These are phyloP conservation scores for Zasmidium angulare DNA, from an alignment of 2,329 filamentous ascomycete genomes.

Conservation along the genomic window DNA sequence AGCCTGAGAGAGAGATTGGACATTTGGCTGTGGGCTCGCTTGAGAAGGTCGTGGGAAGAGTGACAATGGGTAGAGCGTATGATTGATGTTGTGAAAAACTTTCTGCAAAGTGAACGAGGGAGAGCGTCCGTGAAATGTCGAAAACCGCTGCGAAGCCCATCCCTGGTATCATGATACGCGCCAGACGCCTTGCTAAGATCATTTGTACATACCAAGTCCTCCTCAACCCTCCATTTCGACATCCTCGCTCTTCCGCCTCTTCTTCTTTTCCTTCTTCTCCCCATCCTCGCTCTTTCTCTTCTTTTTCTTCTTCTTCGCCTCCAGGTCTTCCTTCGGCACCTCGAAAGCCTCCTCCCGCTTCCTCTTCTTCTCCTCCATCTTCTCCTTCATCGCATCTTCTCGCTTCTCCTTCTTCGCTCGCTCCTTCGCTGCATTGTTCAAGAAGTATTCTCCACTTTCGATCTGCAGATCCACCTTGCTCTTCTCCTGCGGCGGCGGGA, in stretches of 20 bases:
- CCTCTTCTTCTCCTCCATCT: slow-evolving; percentile 84
- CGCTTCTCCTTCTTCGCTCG: slow-evolving; percentile 75
- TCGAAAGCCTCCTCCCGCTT: slow-evolving; percentile 84
- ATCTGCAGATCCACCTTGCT: slow-evolving; percentile 98
- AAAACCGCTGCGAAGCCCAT: neutral
- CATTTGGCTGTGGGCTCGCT: neutral
- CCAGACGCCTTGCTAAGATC: slow-evolving; percentile 13
- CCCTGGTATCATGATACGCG: neutral
- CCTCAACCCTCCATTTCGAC: slow-evolving; percentile 30
- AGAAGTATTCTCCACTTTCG: slow-evolving; percentile 95
- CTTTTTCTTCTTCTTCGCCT: slow-evolving; percentile 48
- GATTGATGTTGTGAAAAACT: no score
- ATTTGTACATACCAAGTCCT: neutral
- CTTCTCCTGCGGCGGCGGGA: slow-evolving; percentile 95
- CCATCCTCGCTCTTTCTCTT: slow-evolving; percentile 52
- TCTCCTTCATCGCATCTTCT: slow-evolving; percentile 79
- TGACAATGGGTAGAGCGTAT: no score
- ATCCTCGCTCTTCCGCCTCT: slow-evolving; percentile 35
- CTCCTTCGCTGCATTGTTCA: slow-evolving; percentile 90
- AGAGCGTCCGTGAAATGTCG: no score
- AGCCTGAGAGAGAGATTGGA: neutral
- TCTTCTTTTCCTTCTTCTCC: slow-evolving; percentile 44
- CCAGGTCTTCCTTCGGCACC: slow-evolving; percentile 73
- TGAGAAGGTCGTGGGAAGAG: no score
- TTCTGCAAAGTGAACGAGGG: no score